Evolutionary conservation across 2,329 filamentous ascomycete genomes (phyloP).

Genomic region (Apiospora marii): DNA sequence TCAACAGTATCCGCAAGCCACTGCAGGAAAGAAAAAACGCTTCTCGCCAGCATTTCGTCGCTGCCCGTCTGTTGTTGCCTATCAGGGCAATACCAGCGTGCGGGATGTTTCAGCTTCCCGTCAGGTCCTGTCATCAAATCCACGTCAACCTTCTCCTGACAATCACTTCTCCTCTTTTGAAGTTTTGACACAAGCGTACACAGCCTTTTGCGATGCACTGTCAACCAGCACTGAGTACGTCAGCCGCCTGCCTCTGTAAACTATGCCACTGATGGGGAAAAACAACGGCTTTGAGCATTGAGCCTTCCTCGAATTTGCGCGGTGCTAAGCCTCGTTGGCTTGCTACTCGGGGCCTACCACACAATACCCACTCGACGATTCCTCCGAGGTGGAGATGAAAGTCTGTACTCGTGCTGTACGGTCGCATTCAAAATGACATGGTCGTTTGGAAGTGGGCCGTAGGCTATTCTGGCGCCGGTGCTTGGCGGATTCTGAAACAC

Average conservation of each 20-base stretch:
- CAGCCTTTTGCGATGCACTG: conserved; percentile 7
- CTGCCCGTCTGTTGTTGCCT: neutral
- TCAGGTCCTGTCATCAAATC: conserved; percentile 14
- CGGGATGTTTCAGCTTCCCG: conserved; percentile 8
- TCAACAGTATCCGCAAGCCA: conserved; percentile 5
- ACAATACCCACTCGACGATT: neutral
- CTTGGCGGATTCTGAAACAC: conserved; percentile 21
- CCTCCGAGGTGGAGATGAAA: conserved; percentile 17
- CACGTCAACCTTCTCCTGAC: conserved; percentile 12
- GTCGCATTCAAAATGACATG: conserved; percentile 14
- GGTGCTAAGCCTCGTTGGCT: conserved; percentile 19
- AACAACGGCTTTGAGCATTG: conserved; percentile 11
- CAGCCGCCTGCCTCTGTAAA: neutral
- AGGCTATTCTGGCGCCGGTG: conserved; percentile 21
- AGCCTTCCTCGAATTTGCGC: neutral
- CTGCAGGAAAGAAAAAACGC: neutral
- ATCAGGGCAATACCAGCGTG: conserved; percentile 9
- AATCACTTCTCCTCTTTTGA: conserved; percentile 22
- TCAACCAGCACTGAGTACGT: neutral
- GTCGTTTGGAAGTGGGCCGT: neutral
- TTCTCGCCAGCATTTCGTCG: conserved; percentile 13
- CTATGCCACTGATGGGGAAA: neutral
- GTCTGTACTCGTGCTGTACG: conserved; percentile 12
- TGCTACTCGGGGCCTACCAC: neutral
- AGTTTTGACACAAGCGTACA: conserved; percentile 15